Evolutionary conservation across 2,329 filamentous ascomycete genomes (phyloP), one percentile per base, ranked within the genome.

Genomic region (Ophiostoma himal-ulmi): DNA sequence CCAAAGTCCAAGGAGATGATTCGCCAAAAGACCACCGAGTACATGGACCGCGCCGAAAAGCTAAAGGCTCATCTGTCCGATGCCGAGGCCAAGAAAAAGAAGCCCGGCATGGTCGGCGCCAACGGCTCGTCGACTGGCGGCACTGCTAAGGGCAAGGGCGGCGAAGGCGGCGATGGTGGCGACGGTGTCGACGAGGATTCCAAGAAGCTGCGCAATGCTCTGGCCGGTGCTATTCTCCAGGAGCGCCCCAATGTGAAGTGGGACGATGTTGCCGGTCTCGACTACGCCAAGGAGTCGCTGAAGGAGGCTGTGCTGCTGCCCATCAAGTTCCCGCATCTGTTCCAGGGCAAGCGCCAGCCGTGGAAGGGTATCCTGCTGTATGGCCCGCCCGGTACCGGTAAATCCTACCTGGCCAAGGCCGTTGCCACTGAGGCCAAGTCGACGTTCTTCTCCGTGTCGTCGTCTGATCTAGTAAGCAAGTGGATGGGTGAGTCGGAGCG

Each of bases 401-500:
- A 99, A 84, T 95, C 91, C 83, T 97, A 97, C 80, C 83, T 99
- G 69, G 95, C 95, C 73, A 99, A 98, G 81, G 95, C 95, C 2
- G 94, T 99, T 68, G 95, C 95, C 69, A 99, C 95, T 22, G 95
- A 99, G 81, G 95, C 95, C 71, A 98, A 99, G 81, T 97, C 94
- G 81, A 98, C 95, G 3, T 99, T 99, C 79, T 99, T 99, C 86
- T 97, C 93, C 77, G 94, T 99, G 75, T 96, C 92, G 81, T 96
- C 92, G 84, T 96, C 93, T 78, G 95, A 99, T 79, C 80, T 99
- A 80, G 95, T 99, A 72, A 97, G 93, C 80, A 99, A 99, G 79
- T 99, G 95, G 95, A 99, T 99, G 95, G 95, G 95, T 83, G 95
- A 99, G 81, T 96, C 92, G 84, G 95, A 99, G 88, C 88, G 93